These are phyloP conservation scores for Acacia crassicarpa DNA, from an alignment of 306 rosid genomes.

Conservation along the genomic window DNA sequence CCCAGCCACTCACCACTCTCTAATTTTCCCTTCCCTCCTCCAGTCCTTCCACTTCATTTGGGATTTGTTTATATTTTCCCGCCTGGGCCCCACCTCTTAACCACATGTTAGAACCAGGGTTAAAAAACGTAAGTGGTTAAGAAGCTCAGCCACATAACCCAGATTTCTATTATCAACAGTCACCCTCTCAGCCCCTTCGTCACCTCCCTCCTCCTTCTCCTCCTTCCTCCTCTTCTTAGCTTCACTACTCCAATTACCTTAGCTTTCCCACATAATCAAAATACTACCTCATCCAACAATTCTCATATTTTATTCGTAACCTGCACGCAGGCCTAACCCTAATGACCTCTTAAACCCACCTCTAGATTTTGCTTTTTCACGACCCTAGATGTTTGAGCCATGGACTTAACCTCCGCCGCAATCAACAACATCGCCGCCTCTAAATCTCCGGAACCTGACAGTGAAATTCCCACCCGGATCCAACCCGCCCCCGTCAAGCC, in stretches of 20 bases:
- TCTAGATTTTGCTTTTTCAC: background rate
- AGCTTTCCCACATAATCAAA: background rate
- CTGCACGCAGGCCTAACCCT: slow-evolving; percentile 44
- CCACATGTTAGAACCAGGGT: slow-evolving; percentile 92
- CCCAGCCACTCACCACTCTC: too few relatives aligned
- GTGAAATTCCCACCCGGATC: slow-evolving; percentile 64
- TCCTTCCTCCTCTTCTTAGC: background rate
- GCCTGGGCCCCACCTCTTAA: slow-evolving; percentile 64
- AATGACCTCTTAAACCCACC: slow-evolving; percentile 35
- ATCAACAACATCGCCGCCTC: slow-evolving; percentile 26
- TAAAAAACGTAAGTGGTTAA: slow-evolving; percentile 76
- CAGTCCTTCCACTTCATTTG: background rate
- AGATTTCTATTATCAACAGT: slow-evolving; percentile 78
- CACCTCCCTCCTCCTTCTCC: background rate
- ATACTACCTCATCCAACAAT: slow-evolving; percentile 24
- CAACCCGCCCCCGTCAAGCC: slow-evolving; percentile 42
- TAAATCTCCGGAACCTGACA: slow-evolving; percentile 74
- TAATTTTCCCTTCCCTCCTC: background rate
- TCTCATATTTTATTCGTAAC: slow-evolving; percentile 17
- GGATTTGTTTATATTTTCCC: background rate
- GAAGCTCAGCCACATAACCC: slow-evolving; percentile 85
- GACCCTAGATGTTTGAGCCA: slow-evolving; percentile 52
- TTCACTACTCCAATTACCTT: background rate
- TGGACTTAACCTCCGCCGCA: slow-evolving; percentile 60
- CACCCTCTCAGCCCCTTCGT: slow-evolving; percentile 38